Conservation (phyloP, 768 basidiomycete species). For the Rhizopogon sp. region DNA sequence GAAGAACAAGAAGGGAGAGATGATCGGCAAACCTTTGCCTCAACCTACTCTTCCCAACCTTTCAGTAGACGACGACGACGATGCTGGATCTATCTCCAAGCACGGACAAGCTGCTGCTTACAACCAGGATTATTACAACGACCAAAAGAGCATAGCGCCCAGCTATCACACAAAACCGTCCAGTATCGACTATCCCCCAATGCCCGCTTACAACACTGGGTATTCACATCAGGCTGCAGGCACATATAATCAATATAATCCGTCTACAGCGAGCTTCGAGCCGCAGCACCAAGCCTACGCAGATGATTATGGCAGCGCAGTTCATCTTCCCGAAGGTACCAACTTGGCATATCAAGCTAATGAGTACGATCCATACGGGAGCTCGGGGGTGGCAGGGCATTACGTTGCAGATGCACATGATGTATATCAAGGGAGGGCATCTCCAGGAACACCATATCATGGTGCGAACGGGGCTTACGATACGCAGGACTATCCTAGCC, state of each 20-base stretch:
- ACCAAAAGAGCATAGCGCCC: slow-evolving; percentile 37
- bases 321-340: slow-evolving; percentile 52
- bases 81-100: slow-evolving; percentile 51
- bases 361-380: slow-evolving; percentile 15
- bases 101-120: slow-evolving; percentile 37
- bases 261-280: slow-evolving; percentile 50
- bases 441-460: slow-evolving; percentile 29
- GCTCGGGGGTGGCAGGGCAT: slow-evolving; percentile 18
- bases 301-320: slow-evolving; percentile 65
- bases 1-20: slow-evolving; percentile 88
- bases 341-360: slow-evolving; percentile 46
- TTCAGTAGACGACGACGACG: slow-evolving; percentile 72
- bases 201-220: slow-evolving; percentile 70
- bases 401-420: slow-evolving; percentile 45
- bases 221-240: slow-evolving; percentile 54
- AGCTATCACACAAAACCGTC: slow-evolving; percentile 33
- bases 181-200: slow-evolving; percentile 56
- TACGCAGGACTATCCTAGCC: slow-evolving; percentile 32
- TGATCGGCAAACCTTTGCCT: slow-evolving; percentile 74
- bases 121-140: slow-evolving; percentile 54
- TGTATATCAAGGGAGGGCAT: slow-evolving; percentile 49
- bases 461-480: slow-evolving; percentile 32
- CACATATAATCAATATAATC: slow-evolving; percentile 51
- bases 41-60: slow-evolving; percentile 95
- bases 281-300: slow-evolving; percentile 47